Base-by-base conservation (phyloP, 176 grass and related monocot genomes). In the Oropetium thomaeum region DNA sequence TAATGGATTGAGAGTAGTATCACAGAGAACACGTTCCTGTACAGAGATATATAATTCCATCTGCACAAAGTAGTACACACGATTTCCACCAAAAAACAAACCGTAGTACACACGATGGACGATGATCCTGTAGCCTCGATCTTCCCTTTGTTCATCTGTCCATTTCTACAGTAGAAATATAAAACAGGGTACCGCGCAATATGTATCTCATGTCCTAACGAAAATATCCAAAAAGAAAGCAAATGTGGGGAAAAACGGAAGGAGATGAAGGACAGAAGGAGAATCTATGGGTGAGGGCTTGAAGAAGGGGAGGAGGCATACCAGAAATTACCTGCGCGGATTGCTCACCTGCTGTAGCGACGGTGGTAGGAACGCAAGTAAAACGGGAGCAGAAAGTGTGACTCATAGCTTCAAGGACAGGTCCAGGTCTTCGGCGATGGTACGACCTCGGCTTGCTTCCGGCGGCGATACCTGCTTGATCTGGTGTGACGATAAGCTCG, bases 331-430 rank as follows among this genome's bases (percentile, higher is more conserved):
- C 16, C 1, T 49, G 45, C 45, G 47, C 54, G 42, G 55, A 73
- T 67, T 40, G 19, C 64, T 58, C 38, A 45, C 15, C 47, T 43
- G 34, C 62, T 31, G n/a, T 23, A 23, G 58, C 72, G 63, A 17
- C 43, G n/a, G n/a, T n/a, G n/a, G n/a, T n/a, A 47, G 17, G 16
- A 49, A 8, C 17, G 6, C 45, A 51, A 51, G 45, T 44, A 12
- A 1, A 22, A 43, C 26, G 40, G 9, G 9, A 49, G 34, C 17
- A 5, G 16, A 14, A 40, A 42, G 41, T 26, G 74, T 15, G 26
- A 62, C 33, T 93, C 87, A 93, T 71, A 93, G 77, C 73, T 85
- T 93, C 51, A 93, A 74, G 12, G 90, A 93, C 41, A 93, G 82
- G 61, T 93, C 90, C 31, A 93, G 78, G 41, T 87, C 90, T 14